Evolutionary conservation across 169 alveolate species (phyloP).

Genomic region (Plasmodium ovale): DNA sequence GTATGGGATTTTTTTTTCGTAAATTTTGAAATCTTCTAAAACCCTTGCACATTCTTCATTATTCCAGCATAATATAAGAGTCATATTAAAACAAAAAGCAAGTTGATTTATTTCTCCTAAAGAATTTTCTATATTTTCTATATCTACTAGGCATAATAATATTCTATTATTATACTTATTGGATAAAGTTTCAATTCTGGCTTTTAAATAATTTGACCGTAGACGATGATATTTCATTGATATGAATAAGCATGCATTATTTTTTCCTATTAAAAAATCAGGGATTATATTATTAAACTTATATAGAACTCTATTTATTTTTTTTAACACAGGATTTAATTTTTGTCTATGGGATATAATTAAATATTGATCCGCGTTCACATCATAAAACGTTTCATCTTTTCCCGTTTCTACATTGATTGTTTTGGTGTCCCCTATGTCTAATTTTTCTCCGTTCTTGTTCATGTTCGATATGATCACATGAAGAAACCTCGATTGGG

Average conservation of each 20-base stretch:
- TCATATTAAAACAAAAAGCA: slow-evolving; percentile 51
- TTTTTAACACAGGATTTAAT: slow-evolving; percentile 83
- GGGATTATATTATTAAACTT: slow-evolving; percentile 80
- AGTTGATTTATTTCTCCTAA: slow-evolving; percentile 75
- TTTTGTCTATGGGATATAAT: slow-evolving; percentile 83
- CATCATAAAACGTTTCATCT: slow-evolving; percentile 23
- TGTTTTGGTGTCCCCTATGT: not conserved
- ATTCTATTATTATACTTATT: slow-evolving; percentile 69
- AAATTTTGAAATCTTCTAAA: slow-evolving; percentile 63
- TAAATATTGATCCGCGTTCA: slow-evolving; percentile 69
- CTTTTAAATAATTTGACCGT: slow-evolving; percentile 77
- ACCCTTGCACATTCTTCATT: slow-evolving; percentile 73
- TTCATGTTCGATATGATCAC: not conserved
- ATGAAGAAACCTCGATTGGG: too few relatives aligned
- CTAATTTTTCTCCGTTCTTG: not conserved
- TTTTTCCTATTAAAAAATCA: slow-evolving; percentile 80
- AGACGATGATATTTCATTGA: slow-evolving; percentile 84
- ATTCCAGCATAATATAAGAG: slow-evolving; percentile 67
- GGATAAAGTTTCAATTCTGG: slow-evolving; percentile 77
- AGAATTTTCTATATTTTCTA: slow-evolving; percentile 66
- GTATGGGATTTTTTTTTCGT: slow-evolving; percentile 45
- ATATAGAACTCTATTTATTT: slow-evolving; percentile 73
- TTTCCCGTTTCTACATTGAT: not conserved
- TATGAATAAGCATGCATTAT: slow-evolving; percentile 80
- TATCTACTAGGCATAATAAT: slow-evolving; percentile 68